Evolutionary conservation across 2,329 filamentous ascomycete genomes (phyloP), one percentile per base, ranked within the genome.

Genomic region (Cladosporium sp.): DNA sequence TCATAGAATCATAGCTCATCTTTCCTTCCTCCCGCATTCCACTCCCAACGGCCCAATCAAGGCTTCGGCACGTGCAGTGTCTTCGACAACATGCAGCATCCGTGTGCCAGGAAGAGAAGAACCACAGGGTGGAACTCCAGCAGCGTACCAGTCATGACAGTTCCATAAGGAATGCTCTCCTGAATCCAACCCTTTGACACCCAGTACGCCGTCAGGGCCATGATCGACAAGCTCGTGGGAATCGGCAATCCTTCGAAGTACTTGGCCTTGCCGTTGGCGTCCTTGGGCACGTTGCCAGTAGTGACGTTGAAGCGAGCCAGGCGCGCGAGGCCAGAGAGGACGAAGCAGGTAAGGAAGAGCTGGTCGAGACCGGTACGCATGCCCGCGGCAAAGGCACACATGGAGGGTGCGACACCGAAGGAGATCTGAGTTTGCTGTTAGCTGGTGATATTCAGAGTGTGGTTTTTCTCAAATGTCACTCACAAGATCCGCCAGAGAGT

Each of bases 171-270:
- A n/a, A 99, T 79, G 66, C 88, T 82, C 28, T 91, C 88, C 68
- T 92, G 84, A 55, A 94, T 85, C 91, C 91, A 94, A 69, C 90
- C 90, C 71, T 92, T 85, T 65, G 85, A 88, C 34, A 96, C 87
- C 90, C 93, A 98, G 80, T 90, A 97, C 34, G 90, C 92, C 92
- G 98, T 97, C 66, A 96, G 74, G 15, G 85, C 87, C 68, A 92
- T 92, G 71, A 96, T 88, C 1, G 85, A 89, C 28, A 98, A 83
- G 28, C 91, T 93, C 3, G 93, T 98, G 1, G 95, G 95, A 74
- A 98, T 97, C 0, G 95, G 95, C 0, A 94, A 96, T 73, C 95
- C 95, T 81, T 99, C 95, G 73, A 99, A 99, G 81, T 96, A 99
- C 76, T 91, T 87, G 67, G 91, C 92, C 82, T 99, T 99, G 72